Evolutionary conservation across 2,329 filamentous ascomycete genomes (phyloP), one percentile per base, ranked within the genome.

Genomic region (Xylariales sp.): DNA sequence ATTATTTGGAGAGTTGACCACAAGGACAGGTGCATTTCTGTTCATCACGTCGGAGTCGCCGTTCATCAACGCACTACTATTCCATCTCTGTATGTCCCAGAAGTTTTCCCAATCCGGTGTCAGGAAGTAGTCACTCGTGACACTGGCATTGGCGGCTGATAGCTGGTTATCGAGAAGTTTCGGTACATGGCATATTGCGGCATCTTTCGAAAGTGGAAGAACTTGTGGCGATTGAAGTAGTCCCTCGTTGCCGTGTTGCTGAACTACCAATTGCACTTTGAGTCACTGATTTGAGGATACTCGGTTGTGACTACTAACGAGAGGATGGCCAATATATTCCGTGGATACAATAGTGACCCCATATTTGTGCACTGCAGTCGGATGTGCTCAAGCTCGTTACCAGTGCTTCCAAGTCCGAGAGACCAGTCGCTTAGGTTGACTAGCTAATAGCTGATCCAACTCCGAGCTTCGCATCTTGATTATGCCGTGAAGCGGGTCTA

Each of bases 141-240:
- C 49, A 18, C 45, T 37, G 10, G 59, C 58, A 15, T 51, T 21
- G 31, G 47, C 57, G 42, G 56, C 62, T 16, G 48, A 54, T 32
- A 55, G 46, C 7, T 55, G 52, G 37, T 53, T 50, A 10, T 44
- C 35, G 20, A 64, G 52, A 19, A 56, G 52, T 20, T 37, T 34
- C 2, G 63, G 54, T 3, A 60, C 56, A 4, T 49, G 3, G 65
- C 68, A 41, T 70, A 64, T 18, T 68, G 49, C 2, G 55, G 31
- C 15, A 72, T 63, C 28, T 55, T 57, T 33, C 72, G 61, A 48
- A 74, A 76, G 54, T 76, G 73, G 48, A 69, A 72, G 58, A 76
- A 76, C 27, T 56, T 51, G 52, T 73, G 73, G 14, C 61, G 56
- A 14, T 61, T 56, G 50, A 70, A 76, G 57, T 66, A 75, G 31